These are phyloP conservation scores for Pisolithus microcarpus DNA, from an alignment of 768 basidiomycete species.

Conservation along the genomic window DNA sequence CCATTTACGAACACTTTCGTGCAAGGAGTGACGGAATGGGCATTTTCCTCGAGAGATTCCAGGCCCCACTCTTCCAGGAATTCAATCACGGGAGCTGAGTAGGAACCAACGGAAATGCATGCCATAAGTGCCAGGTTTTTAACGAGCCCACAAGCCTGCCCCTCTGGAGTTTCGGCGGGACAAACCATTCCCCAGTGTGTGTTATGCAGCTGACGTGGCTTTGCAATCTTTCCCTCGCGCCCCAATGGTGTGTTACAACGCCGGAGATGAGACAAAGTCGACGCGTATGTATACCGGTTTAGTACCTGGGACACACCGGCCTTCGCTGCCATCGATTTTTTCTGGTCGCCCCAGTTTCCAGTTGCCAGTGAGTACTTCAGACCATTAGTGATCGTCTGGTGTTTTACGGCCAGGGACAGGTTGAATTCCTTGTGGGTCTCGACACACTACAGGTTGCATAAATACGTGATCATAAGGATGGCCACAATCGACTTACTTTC, in stretches of 20 bases:
- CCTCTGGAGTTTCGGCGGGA: conserved; percentile 98
- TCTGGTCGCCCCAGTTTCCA: conserved; percentile 99
- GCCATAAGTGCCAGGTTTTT: conserved; percentile 98
- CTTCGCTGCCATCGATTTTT: conserved; percentile 96
- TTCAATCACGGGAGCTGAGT: conserved; percentile 93
- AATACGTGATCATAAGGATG: background rate
- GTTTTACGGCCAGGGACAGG: conserved; percentile 85
- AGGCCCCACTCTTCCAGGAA: conserved; percentile 99
- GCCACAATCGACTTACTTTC: conserved; percentile 52
- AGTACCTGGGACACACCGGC: conserved; percentile 98
- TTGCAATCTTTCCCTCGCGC: conserved; percentile 97
- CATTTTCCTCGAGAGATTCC: conserved; percentile 91
- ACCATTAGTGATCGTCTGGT: conserved; percentile 96
- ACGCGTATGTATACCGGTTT: conserved; percentile 98
- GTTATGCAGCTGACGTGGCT: conserved; percentile 97
- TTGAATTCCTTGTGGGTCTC: conserved; percentile 95
- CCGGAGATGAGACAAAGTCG: conserved; percentile 94
- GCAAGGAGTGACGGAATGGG: conserved; percentile 70
- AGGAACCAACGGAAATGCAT: conserved; percentile 95
- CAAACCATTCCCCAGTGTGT: conserved; percentile 99
- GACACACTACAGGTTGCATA: conserved; percentile 60
- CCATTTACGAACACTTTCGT: conserved; percentile 99
- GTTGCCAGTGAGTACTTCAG: conserved; percentile 97
- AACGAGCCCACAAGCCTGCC: conserved; percentile 97
- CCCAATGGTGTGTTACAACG: conserved; percentile 98